Conservation (phyloP, 768 basidiomycete species). For the Mycena venus region DNA sequence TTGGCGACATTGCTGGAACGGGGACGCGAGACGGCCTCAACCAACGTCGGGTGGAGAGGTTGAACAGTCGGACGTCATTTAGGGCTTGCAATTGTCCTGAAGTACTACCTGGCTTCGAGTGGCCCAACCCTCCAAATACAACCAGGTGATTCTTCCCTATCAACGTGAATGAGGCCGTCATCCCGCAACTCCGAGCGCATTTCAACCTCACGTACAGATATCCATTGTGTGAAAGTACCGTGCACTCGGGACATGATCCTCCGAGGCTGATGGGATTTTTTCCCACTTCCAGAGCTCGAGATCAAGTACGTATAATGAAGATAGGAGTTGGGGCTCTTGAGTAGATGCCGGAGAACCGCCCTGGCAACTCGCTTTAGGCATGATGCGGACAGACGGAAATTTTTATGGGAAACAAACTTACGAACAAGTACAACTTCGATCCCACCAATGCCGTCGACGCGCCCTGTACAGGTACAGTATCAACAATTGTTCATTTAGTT, state of each 20-base stretch:
- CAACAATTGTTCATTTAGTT: background rate
- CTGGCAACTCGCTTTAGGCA: background rate
- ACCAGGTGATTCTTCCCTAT: slow-evolving; percentile 36
- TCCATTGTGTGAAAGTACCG: slow-evolving; percentile 37
- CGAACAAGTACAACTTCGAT: slow-evolving; percentile 34
- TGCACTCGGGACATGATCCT: slow-evolving; percentile 7
- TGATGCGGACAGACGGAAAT: background rate
- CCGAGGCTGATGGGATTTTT: slow-evolving; percentile 4
- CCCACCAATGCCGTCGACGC: slow-evolving; percentile 29
- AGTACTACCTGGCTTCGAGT: background rate
- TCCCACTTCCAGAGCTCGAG: slow-evolving; percentile 35
- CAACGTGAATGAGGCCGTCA: background rate
- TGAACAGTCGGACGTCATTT: slow-evolving; percentile 27
- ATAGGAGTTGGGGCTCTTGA: slow-evolving; percentile 8
- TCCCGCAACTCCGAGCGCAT: background rate
- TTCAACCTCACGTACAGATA: slow-evolving; percentile 24
- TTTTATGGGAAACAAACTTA: slow-evolving; percentile 19
- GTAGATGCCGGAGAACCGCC: slow-evolving; percentile 18
- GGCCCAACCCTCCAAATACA: slow-evolving; percentile 34
- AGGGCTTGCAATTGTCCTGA: slow-evolving; percentile 13
- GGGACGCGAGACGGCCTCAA: background rate
- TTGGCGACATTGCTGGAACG: background rate
- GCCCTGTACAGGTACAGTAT: slow-evolving; percentile 22
- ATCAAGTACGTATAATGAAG: slow-evolving; percentile 29
- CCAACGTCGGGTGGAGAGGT: slow-evolving; percentile 25